Evolutionary conservation across 768 basidiomycete species (phyloP).

Genomic region (Flagelloscypha sp.): DNA sequence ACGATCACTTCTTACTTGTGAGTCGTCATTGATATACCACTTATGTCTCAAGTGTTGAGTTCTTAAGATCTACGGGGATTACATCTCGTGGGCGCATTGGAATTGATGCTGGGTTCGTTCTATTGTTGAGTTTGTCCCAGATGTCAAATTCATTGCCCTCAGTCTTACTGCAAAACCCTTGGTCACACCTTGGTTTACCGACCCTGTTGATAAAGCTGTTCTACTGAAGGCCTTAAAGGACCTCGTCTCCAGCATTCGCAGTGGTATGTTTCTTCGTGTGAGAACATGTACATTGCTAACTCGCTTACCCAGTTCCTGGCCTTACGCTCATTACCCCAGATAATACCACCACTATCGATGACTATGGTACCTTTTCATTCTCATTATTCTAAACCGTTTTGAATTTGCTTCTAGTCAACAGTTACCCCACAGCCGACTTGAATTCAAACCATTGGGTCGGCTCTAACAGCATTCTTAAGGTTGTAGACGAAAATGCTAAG

Average conservation of each 20-base stretch:
- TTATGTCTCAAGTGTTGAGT: neutral
- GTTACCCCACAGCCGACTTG: slow-evolving; percentile 16
- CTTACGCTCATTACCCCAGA: slow-evolving; percentile 34
- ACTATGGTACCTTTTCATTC: slow-evolving; percentile 23
- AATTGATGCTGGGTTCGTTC: slow-evolving; percentile 24
- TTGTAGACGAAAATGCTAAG: slow-evolving; percentile 33
- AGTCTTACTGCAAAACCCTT: slow-evolving; percentile 23
- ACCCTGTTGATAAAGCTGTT: slow-evolving; percentile 28
- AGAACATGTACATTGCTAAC: neutral
- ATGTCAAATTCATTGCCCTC: no score
- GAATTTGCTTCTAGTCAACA: no score
- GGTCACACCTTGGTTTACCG: slow-evolving; percentile 31
- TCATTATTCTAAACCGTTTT: no score
- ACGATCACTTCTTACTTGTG: slow-evolving; percentile 35
- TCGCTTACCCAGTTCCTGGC: slow-evolving; percentile 15
- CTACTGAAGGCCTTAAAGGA: slow-evolving; percentile 26
- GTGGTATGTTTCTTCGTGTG: no score
- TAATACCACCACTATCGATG: slow-evolving; percentile 24
- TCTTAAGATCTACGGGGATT: slow-evolving; percentile 26
- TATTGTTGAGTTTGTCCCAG: no score
- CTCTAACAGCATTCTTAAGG: slow-evolving; percentile 27
- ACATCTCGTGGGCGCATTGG: slow-evolving; percentile 35
- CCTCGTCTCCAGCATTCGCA: slow-evolving; percentile 19
- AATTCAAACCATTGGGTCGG: slow-evolving; percentile 38
- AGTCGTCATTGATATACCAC: slow-evolving; percentile 6